These are phyloP conservation scores for Boletus sensibilis DNA, from an alignment of 768 basidiomycete genomes.

Conservation along the genomic window DNA sequence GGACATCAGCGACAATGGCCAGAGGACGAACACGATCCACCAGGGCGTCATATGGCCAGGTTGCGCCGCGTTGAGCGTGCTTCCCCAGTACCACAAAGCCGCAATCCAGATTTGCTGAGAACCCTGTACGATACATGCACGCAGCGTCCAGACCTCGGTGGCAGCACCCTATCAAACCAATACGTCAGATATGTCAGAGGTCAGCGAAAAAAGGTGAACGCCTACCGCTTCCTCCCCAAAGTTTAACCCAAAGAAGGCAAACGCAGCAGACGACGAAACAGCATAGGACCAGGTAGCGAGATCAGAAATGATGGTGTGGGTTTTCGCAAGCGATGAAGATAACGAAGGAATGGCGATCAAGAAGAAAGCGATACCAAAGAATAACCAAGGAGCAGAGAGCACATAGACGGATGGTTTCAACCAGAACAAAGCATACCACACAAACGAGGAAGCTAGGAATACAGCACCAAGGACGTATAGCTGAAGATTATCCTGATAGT, in stretches of 20 bases:
- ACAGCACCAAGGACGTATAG: constrained; percentile 89
- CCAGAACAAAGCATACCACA: constrained; percentile 91
- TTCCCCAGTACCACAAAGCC: constrained; percentile 95
- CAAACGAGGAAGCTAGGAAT: constrained; percentile 79
- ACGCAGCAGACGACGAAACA: constrained; percentile 87
- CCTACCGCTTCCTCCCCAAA: constrained; percentile 92
- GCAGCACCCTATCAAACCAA: constrained; percentile 67
- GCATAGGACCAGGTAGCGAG: constrained; percentile 91
- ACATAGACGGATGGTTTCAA: constrained; percentile 86
- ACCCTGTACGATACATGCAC: constrained; percentile 92
- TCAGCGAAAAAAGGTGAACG: constrained; percentile 20
- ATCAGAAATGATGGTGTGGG: constrained; percentile 68
- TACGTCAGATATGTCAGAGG: constrained; percentile 2
- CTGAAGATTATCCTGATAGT: constrained; percentile 76
- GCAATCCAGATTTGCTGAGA: constrained; percentile 96
- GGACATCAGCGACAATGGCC: constrained; percentile 78
- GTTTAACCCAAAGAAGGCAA: constrained; percentile 92
- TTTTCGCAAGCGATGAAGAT: constrained; percentile 50
- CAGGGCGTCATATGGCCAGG: constrained; percentile 65
- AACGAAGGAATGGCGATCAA: constrained; percentile 87
- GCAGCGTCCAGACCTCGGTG: constrained; percentile 89
- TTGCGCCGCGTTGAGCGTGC: constrained; percentile 59
- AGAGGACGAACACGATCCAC: constrained; percentile 80
- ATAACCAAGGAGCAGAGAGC: constrained; percentile 84
- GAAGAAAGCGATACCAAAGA: constrained; percentile 90